Conservation (phyloP, 495 filamentous ascomycete species). For the Lasiosphaeris hirsuta region DNA sequence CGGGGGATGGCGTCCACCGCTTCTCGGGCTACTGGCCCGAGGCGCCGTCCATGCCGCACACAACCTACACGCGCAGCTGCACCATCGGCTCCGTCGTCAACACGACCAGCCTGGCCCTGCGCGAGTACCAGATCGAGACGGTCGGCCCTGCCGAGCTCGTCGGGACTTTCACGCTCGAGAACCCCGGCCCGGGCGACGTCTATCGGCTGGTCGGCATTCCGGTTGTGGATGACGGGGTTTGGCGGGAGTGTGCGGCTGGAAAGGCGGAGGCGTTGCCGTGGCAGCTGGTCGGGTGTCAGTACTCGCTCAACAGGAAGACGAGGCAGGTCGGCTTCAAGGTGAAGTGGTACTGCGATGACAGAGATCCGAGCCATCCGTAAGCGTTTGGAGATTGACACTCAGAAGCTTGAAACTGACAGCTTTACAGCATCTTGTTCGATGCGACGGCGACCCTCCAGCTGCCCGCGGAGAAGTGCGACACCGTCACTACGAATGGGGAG, state of each 20-base stretch:
- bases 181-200: conserved; percentile 19
- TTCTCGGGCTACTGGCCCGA: conserved; percentile 27
- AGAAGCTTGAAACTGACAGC: not conserved
- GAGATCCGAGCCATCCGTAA: conserved; percentile 26
- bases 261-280: conserved; percentile 10
- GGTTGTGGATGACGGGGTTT: conserved; percentile 15
- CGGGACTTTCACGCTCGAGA: conserved; percentile 17
- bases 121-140: conserved; percentile 18
- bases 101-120: conserved; percentile 16
- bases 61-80: conserved; percentile 48
- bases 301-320: conserved; percentile 11
- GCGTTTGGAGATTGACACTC: not conserved
- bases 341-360: conserved; percentile 29
- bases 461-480: conserved; percentile 1
- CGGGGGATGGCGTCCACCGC: not conserved
- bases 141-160: not conserved
- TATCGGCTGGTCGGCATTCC: conserved; percentile 10
- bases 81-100: conserved; percentile 33
- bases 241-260: conserved; percentile 15
- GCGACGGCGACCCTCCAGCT: not conserved
- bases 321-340: conserved; percentile 18
- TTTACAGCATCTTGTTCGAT: conserved; percentile 1
- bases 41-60: conserved; percentile 46
- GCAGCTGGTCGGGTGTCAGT: conserved; percentile 20
- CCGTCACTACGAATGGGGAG: not conserved